These are phyloP conservation scores for Rhododendron williamsianum DNA, from an alignment of 148 eudicot genomes.

Conservation along the genomic window DNA sequence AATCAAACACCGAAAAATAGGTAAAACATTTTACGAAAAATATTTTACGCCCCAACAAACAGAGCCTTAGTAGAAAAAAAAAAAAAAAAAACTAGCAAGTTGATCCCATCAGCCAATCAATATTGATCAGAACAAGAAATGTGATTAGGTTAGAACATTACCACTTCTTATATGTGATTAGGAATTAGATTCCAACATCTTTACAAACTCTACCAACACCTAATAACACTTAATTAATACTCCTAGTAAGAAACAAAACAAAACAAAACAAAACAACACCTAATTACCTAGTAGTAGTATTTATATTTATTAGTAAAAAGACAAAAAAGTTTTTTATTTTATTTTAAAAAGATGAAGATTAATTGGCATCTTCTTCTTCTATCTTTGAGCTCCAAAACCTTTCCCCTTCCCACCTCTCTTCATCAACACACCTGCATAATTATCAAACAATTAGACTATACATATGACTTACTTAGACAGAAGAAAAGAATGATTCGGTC, in stretches of 20 bases:
- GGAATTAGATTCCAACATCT: constrained; percentile 5
- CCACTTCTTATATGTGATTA: background rate
- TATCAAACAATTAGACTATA: background rate
- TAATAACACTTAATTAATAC: background rate
- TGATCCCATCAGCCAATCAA: background rate
- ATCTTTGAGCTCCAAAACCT: constrained; percentile 44
- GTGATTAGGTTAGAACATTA: background rate
- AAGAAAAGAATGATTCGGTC: constrained; percentile 9
- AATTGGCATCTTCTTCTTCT: background rate
- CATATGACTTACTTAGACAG: background rate
- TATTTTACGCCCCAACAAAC: too few relatives aligned
- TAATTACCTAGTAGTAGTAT: background rate
- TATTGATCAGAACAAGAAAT: background rate
- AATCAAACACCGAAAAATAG: too few relatives aligned
- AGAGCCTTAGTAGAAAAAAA: too few relatives aligned
- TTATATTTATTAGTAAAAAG: background rate
- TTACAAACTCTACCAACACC: constrained; percentile 9
- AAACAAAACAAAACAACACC: background rate
- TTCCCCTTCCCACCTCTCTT: constrained; percentile 33
- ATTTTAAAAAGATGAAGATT: background rate
- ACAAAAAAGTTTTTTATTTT: background rate
- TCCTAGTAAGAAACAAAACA: background rate
- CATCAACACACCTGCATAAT: constrained; percentile 25
- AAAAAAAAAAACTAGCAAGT: background rate
- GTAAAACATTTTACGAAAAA: too few relatives aligned